phyloP scores from a whole-genome alignment of 2,329 filamentous ascomycete species.

The Neopestalotiopsis rosae region DNA sequence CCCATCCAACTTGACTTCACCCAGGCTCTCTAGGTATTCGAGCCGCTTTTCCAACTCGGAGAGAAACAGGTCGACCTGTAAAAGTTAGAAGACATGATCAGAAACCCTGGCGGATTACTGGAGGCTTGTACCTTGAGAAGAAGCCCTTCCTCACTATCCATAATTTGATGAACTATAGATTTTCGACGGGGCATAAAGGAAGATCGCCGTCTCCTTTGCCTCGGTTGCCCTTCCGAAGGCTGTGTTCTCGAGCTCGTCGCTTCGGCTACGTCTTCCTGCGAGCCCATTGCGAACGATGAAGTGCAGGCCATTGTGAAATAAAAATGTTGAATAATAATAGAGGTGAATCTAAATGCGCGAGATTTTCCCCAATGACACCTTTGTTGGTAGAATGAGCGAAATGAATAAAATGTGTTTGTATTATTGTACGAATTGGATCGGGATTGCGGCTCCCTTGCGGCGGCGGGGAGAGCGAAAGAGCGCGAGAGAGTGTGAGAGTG shows the following conservation, averaged over 20 bases:
- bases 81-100: constrained; percentile 20
- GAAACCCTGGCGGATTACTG: not conserved
- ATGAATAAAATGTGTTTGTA: not conserved
- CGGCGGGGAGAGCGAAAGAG: not conserved
- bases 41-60: constrained; percentile 85
- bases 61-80: constrained; percentile 78
- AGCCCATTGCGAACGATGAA: constrained; percentile 33
- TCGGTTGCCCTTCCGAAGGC: constrained; percentile 34
- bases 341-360: not conserved
- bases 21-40: constrained; percentile 87
- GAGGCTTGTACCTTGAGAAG: constrained; percentile 55
- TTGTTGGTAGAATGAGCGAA: too few species aligned
- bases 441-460: not conserved
- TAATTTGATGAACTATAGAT: constrained; percentile 63
- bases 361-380: not conserved
- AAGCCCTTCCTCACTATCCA: constrained; percentile 67
- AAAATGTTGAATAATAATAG: not conserved
- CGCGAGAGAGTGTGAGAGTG: not conserved
- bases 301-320: constrained; percentile 36
- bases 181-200: constrained; percentile 60
- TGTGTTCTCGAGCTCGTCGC: constrained; percentile 49
- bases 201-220: constrained; percentile 58
- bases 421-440: not conserved
- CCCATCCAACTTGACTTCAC: constrained; percentile 81
- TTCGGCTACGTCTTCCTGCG: constrained; percentile 40